These are phyloP conservation scores for Nothomitra cinnamomea DNA, from an alignment of 2,329 filamentous ascomycete genomes.

Conservation along the genomic window DNA sequence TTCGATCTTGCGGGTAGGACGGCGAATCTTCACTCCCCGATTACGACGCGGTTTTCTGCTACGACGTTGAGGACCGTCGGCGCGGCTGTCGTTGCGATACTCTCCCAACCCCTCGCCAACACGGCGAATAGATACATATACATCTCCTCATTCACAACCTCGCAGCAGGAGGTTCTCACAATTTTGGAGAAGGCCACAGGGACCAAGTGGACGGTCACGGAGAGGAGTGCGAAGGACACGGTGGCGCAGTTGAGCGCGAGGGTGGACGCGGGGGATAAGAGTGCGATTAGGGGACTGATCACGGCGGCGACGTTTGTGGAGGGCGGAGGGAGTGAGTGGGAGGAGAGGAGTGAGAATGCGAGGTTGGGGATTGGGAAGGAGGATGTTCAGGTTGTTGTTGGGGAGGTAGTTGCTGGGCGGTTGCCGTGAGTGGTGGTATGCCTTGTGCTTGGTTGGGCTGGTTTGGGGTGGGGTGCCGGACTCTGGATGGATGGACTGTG, in stretches of 20 bases:
- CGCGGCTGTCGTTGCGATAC: conserved; percentile 31
- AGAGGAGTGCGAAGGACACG: conserved; percentile 17
- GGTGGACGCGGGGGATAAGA: conserved; percentile 24
- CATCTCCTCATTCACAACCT: conserved; percentile 38
- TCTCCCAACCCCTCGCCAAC: conserved; percentile 29
- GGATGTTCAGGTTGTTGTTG: background rate
- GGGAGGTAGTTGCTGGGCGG: background rate
- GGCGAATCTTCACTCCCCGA: conserved; percentile 38
- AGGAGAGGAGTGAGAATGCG: background rate
- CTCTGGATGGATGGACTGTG: too few relatives aligned
- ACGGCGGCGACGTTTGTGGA: background rate
- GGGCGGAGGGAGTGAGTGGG: background rate
- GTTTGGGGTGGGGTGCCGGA: too few relatives aligned
- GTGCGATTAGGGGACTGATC: conserved; percentile 5
- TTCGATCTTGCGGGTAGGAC: conserved; percentile 32
- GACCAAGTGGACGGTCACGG: conserved; percentile 32
- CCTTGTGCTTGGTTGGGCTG: too few relatives aligned
- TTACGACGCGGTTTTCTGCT: conserved; percentile 32
- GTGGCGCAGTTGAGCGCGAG: conserved; percentile 25
- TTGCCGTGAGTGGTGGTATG: background rate
- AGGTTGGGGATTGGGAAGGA: background rate
- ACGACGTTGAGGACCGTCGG: conserved; percentile 36
- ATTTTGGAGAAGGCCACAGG: conserved; percentile 35
- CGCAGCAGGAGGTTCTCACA: conserved; percentile 39
- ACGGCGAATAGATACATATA: conserved; percentile 37